Conservation (phyloP, 352 stramenopile species). For the Phytophthora pistaciae region DNA sequence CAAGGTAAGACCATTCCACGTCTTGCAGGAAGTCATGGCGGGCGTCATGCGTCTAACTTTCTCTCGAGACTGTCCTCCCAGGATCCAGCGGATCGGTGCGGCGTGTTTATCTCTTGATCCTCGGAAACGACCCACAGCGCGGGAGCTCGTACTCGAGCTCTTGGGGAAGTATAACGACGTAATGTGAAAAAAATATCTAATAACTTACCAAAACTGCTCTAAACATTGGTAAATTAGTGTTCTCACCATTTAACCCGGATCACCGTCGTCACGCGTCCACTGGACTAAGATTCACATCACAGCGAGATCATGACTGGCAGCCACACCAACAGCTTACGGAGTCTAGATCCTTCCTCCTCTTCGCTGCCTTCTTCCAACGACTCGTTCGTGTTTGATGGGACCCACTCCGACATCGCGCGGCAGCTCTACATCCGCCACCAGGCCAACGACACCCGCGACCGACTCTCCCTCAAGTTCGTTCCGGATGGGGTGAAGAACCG, state of each 20-base stretch:
- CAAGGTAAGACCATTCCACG: slow-evolving; percentile 41
- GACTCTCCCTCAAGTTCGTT: slow-evolving; percentile 19
- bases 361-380: background rate
- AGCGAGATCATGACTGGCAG: background rate
- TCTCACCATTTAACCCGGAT: too few species aligned
- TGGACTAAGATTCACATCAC: background rate
- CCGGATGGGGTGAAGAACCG: slow-evolving; percentile 12
- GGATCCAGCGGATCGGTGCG: slow-evolving; percentile 28
- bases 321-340: background rate
- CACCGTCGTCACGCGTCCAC: background rate
- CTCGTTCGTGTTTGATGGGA: slow-evolving; percentile 40
- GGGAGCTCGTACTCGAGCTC: slow-evolving; percentile 15
- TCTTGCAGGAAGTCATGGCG: slow-evolving; percentile 49
- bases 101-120: slow-evolving; percentile 30
- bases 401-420: slow-evolving; percentile 45
- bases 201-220: too few species aligned
- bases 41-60: slow-evolving; percentile 55
- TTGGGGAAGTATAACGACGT: slow-evolving; percentile 13
- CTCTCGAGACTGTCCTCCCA: slow-evolving; percentile 40
- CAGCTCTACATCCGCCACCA: slow-evolving; percentile 42
- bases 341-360: slow-evolving; percentile 3
- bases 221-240: too few species aligned
- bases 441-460: background rate
- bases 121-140: slow-evolving; percentile 10
- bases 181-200: slow-evolving; percentile 9